These are phyloP conservation scores for Cercospora canescens DNA, from an alignment of 2,329 filamentous ascomycete species.

Conservation along the genomic window DNA sequence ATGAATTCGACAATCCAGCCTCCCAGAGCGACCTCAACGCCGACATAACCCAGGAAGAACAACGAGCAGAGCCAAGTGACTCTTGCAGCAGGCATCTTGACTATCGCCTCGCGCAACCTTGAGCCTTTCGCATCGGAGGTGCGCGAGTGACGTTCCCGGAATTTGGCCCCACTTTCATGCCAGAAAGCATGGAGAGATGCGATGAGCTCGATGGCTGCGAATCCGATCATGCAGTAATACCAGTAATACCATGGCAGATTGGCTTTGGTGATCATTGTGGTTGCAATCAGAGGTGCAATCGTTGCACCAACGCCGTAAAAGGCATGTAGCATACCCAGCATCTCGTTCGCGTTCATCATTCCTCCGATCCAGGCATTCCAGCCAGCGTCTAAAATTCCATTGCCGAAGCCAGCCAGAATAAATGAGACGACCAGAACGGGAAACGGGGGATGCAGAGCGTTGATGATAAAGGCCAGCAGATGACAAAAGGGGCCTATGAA, in stretches of 20 bases:
- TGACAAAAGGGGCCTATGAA: constrained; percentile 64
- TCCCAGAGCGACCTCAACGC: constrained; percentile 72
- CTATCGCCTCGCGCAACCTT: constrained; percentile 53
- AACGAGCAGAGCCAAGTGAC: constrained; percentile 72
- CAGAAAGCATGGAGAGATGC: constrained; percentile 62
- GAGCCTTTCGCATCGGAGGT: constrained; percentile 48
- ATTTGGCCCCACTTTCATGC: constrained; percentile 58
- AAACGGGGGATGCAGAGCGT: constrained; percentile 69
- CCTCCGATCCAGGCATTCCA: constrained; percentile 64
- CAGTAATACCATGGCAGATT: constrained; percentile 68
- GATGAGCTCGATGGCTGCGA: constrained; percentile 57
- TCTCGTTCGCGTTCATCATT: constrained; percentile 55
- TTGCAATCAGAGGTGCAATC: constrained; percentile 68
- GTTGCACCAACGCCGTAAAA: constrained; percentile 72
- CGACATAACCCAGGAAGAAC: constrained; percentile 78
- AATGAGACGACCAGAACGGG: constrained; percentile 65
- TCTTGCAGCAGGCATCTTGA: constrained; percentile 45
- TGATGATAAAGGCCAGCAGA: constrained; percentile 63
- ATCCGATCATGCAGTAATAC: constrained; percentile 72
- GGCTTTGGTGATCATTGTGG: constrained; percentile 67
- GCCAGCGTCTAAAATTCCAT: constrained; percentile 65
- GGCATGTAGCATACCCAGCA: constrained; percentile 72
- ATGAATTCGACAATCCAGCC: constrained; percentile 88
- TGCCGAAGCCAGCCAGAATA: constrained; percentile 68
- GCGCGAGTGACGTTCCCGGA: constrained; percentile 53